Base-by-base conservation (phyloP, 2,329 filamentous ascomycete species). In the Zelopaecilomyces penicillatus region DNA sequence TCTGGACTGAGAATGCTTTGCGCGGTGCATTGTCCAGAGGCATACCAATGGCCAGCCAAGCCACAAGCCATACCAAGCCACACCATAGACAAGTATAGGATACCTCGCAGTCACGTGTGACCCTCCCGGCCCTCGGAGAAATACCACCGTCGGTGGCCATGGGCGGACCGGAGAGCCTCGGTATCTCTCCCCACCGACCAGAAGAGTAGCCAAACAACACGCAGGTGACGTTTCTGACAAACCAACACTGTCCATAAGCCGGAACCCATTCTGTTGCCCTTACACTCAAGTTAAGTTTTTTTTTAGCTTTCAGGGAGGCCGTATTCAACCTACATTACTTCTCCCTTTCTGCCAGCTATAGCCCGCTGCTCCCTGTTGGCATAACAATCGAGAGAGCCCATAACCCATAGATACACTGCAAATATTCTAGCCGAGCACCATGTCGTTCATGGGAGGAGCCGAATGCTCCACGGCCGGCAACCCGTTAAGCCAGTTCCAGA, bases 401-500 rank as follows among this genome's bases (percentile, higher is more conserved):
- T 12, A 34, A 12, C 2, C 32, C 32, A 34, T 19, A 19, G 19
- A 39, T 42, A 37, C 30, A 45, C 43, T 27, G 29, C 46, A 44
- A 12, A 32, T 19, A 30, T 27, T 37, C 32, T 34, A 34, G 8
- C 32, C 32, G 37, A 40, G 28, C 46, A 72, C 50, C 54, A 97
- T 98, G 91, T 96, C 91, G 44, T 97, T 98, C 66, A 78, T 97
- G 58, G 87, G 88, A 68, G 87, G 91, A 57, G 86, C 91, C 57
- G 93, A 97, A 71, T 98, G 93, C 76, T 97, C 91, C 45, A 94
- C 93, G 50, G 89, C 87, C 53, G 88, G 85, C 60, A 98, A 98
- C 67, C 93, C 94, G 46, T 82, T 98, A 58, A 91, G 87, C 63
- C 93, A 97, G 73, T 95, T 98, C 65, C 88, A 90, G 52, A 98